These are phyloP conservation scores for Phytophthora quininea DNA, from an alignment of 352 stramenopile species.

Conservation along the genomic window DNA sequence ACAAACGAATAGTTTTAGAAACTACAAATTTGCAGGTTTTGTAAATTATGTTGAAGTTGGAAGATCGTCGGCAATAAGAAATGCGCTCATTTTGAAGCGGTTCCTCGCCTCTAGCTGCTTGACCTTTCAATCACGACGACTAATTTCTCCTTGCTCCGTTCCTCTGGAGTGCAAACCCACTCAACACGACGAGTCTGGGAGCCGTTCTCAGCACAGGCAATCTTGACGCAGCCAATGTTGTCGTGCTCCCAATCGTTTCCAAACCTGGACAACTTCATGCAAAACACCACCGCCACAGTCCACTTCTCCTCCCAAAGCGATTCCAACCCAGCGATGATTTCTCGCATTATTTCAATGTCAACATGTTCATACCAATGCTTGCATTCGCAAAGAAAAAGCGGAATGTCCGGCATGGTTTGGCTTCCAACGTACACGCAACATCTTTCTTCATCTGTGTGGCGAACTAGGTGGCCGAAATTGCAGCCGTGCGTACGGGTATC, in stretches of 20 bases:
- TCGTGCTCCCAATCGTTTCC: not conserved
- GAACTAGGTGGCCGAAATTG: constrained; percentile 15
- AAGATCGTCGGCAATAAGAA: too few species aligned
- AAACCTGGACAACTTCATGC: not conserved
- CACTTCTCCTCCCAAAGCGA: not conserved
- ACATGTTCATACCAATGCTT: not conserved
- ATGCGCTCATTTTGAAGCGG: too few species aligned
- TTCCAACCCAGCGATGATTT: constrained; percentile 5
- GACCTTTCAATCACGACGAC: not conserved
- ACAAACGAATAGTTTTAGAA: too few species aligned
- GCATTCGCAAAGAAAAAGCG: constrained; percentile 6
- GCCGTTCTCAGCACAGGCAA: not conserved
- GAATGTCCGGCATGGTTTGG: not conserved
- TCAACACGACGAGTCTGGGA: not conserved
- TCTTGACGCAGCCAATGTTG: constrained; percentile 2
- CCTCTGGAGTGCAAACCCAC: not conserved
- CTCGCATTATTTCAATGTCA: not conserved
- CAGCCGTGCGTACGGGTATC: not conserved
- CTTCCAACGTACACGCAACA: constrained; percentile 3
- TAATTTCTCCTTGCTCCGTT: not conserved
- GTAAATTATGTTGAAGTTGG: too few species aligned
- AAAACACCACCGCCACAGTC: not conserved
- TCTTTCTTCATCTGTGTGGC: not conserved
- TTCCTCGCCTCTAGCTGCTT: too few species aligned
- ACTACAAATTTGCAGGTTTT: too few species aligned